phyloP scores from a whole-genome alignment of 2,329 filamentous ascomycete species.

The Cadophora gregata region DNA sequence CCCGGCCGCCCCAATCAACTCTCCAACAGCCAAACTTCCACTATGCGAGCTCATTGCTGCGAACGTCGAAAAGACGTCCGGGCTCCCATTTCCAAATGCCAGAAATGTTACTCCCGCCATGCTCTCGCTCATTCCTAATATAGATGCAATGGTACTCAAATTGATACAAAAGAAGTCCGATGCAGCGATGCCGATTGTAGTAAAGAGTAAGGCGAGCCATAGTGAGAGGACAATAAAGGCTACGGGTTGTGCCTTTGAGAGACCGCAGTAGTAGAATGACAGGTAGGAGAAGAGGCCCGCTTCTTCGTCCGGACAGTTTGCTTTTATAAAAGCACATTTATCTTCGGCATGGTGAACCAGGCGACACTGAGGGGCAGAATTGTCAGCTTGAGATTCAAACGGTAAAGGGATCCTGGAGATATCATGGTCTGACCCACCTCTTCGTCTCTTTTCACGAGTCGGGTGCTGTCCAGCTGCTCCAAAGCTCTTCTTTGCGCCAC shows the following conservation, averaged over 20 bases:
- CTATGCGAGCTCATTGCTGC: slow-evolving; percentile 97
- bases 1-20: slow-evolving; percentile 90
- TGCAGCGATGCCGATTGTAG: slow-evolving; percentile 95
- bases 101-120: slow-evolving; percentile 95
- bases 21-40: slow-evolving; percentile 94
- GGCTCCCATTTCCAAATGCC: slow-evolving; percentile 96
- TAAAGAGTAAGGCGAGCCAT: slow-evolving; percentile 91
- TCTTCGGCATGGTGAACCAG: slow-evolving; percentile 78
- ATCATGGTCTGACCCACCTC: slow-evolving; percentile 38
- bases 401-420: neutral
- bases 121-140: slow-evolving; percentile 93
- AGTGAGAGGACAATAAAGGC: slow-evolving; percentile 79
- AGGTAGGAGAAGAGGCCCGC: slow-evolving; percentile 90
- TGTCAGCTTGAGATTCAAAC: slow-evolving; percentile 1
- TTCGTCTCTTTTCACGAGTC: slow-evolving; percentile 42
- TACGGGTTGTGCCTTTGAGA: slow-evolving; percentile 71
- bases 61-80: slow-evolving; percentile 98
- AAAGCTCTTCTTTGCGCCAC: slow-evolving; percentile 39
- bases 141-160: slow-evolving; percentile 86
- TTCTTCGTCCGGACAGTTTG: slow-evolving; percentile 87
- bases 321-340: slow-evolving; percentile 84
- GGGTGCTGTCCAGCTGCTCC: slow-evolving; percentile 33
- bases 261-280: slow-evolving; percentile 85
- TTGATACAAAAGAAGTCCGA: slow-evolving; percentile 99
- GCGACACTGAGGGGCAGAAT: slow-evolving; percentile 63